These are phyloP conservation scores for Picocystis sp. DNA, from an alignment of 163 green algal species.

Conservation along the genomic window DNA sequence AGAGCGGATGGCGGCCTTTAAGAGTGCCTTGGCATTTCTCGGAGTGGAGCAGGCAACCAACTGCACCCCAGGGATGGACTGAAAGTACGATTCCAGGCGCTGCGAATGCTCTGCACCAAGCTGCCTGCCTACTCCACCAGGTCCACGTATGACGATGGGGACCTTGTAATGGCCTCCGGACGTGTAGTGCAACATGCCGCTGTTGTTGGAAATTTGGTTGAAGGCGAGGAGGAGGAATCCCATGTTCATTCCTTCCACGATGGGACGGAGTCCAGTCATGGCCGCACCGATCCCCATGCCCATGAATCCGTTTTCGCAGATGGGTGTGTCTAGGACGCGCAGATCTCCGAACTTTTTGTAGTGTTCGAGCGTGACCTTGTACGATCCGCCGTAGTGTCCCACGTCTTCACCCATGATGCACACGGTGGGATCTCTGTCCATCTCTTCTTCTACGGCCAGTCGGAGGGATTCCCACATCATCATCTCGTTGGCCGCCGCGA, in stretches of 20 bases:
- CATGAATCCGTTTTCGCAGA: slow-evolving; percentile 87
- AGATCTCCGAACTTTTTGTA: slow-evolving; percentile 95
- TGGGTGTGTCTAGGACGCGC: slow-evolving; percentile 83
- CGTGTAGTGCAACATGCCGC: slow-evolving; percentile 93
- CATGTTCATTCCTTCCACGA: slow-evolving; percentile 98
- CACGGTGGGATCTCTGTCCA: slow-evolving; percentile 79
- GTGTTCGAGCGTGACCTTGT: slow-evolving; percentile 80
- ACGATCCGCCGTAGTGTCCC: slow-evolving; percentile 83
- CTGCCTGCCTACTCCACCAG: slow-evolving; percentile 73
- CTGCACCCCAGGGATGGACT: slow-evolving; percentile 86
- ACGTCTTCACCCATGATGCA: slow-evolving; percentile 88
- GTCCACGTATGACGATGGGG: slow-evolving; percentile 79
- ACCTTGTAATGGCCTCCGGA: slow-evolving; percentile 87
- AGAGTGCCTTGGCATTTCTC: slow-evolving; percentile 72
- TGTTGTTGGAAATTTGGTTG: slow-evolving; percentile 98
- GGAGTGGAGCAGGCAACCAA: slow-evolving; percentile 77
- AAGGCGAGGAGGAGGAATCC: slow-evolving; percentile 89
- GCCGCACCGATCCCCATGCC: slow-evolving; percentile 82
- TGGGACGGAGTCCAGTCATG: slow-evolving; percentile 83
- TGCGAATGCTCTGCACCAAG: slow-evolving; percentile 92
- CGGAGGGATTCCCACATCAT: slow-evolving; percentile 86
- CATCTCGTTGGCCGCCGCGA: slow-evolving; percentile 30
- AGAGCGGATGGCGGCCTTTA: slow-evolving; percentile 67
- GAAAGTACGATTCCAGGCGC: slow-evolving; percentile 91
- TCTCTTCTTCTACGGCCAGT: slow-evolving; percentile 79